A percentile compares a stretch with the other conserved stretches of the same genome.
These are phyloP conservation scores for Penicillium odoratum DNA, from an alignment of 495 filamentous ascomycete genomes.

Conservation along the genomic window DNA sequence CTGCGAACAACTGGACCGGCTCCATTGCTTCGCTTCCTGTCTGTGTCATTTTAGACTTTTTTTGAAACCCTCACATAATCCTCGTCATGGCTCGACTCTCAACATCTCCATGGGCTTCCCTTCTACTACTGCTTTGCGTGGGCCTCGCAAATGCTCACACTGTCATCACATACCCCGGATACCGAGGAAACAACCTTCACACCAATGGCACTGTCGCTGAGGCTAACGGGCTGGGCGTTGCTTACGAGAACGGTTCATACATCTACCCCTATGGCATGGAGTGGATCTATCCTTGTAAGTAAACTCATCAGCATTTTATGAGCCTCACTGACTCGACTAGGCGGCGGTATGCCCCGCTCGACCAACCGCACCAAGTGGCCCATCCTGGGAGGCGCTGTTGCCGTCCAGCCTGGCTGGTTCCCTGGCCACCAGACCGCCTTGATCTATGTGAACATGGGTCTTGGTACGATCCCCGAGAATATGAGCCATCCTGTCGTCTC, in stretches of 20 bases:
- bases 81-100: conserved; percentile 34
- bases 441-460: conserved; percentile 92
- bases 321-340: conserved; percentile 44
- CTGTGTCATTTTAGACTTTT: conserved; percentile 5
- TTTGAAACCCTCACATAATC: conserved; percentile 3
- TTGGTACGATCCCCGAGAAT: conserved; percentile 80
- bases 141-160: conserved; percentile 72
- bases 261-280: conserved; percentile 90
- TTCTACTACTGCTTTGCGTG: conserved; percentile 50
- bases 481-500: conserved; percentile 83
- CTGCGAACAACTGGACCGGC: conserved; percentile 6
- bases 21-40: conserved; percentile 7
- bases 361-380: conserved; percentile 92
- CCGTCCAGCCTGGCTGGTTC: conserved; percentile 95
- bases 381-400: conserved; percentile 77
- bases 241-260: conserved; percentile 40
- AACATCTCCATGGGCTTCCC: conserved; percentile 50
- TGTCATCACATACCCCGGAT: conserved; percentile 89
- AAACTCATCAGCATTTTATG: neutral
- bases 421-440: conserved; percentile 81
- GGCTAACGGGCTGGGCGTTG: conserved; percentile 46
- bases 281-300: conserved; percentile 97
- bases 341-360: conserved; percentile 79
- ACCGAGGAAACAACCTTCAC: conserved; percentile 89
- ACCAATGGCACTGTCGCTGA: conserved; percentile 62